Evolutionary conservation across 345 rosid species (phyloP).

Genomic region (Clausena lansium): DNA sequence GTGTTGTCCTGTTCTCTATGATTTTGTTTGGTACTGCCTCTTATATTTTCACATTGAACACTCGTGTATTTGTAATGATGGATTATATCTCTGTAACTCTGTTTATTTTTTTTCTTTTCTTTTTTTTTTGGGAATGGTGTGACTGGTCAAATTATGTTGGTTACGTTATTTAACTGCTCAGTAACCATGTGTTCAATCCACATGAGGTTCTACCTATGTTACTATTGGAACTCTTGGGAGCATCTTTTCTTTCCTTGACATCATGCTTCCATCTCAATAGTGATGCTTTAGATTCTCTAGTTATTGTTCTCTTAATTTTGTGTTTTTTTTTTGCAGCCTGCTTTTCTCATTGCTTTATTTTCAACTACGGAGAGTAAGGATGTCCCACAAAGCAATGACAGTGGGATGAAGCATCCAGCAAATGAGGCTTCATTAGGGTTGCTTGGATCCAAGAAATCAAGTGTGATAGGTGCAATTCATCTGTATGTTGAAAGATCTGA

Average conservation of each 20-base stretch:
- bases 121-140: background rate
- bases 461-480: slow-evolving; percentile 45
- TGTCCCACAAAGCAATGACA: slow-evolving; percentile 29
- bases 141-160: background rate
- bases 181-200: background rate
- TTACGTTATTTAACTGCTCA: background rate
- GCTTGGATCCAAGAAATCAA: slow-evolving; percentile 38
- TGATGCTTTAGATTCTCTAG: slow-evolving; percentile 7
- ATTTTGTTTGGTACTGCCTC: background rate
- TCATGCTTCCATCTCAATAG: background rate
- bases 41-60: background rate
- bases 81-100: background rate
- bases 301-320: slow-evolving; percentile 5
- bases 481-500: slow-evolving; percentile 51
- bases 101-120: too few species aligned
- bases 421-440: slow-evolving; percentile 33
- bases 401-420: slow-evolving; percentile 32
- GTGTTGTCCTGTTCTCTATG: background rate
- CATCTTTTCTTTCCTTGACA: background rate
- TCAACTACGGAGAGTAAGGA: slow-evolving; percentile 38
- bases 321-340: slow-evolving; percentile 59
- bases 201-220: background rate
- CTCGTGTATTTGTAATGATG: background rate
- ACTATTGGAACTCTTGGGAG: background rate
- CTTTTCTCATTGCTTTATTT: slow-evolving; percentile 67